Evolutionary conservation across 768 basidiomycete species (phyloP).

Genomic region (Podaxis carcinomalis): DNA sequence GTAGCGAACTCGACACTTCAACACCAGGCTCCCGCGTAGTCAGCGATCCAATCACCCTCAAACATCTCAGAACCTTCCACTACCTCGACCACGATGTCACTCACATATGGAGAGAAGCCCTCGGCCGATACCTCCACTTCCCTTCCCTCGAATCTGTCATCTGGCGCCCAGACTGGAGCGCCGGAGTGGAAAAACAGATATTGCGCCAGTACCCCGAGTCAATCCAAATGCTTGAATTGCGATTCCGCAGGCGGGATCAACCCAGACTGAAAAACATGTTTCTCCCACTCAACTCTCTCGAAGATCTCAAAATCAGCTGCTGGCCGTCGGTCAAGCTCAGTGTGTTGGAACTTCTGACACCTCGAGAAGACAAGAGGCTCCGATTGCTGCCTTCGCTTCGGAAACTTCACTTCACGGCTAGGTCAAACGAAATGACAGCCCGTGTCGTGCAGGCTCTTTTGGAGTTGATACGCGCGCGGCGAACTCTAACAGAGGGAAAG

Average conservation of each 20-base stretch:
- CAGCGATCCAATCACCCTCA: not conserved
- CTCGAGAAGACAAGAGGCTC: too few species aligned
- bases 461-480: too few species aligned
- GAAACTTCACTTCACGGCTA: too few species aligned
- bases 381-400: too few species aligned
- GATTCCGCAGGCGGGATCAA: not conserved
- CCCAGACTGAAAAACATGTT: not conserved
- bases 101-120: not conserved
- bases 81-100: not conserved
- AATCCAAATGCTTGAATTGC: not conserved
- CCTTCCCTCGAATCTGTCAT: not conserved
- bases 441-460: too few species aligned
- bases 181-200: not conserved
- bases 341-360: too few species aligned
- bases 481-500: too few species aligned
- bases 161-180: not conserved
- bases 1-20: not conserved
- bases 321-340: not conserved
- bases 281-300: not conserved
- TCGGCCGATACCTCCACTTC: not conserved
- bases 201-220: too few species aligned
- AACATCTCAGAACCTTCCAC: not conserved
- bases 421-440: too few species aligned
- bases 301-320: not conserved
- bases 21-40: not conserved